phyloP scores from a whole-genome alignment of 1,139 yeast genomes.

The Geotrichum histeridarum region DNA sequence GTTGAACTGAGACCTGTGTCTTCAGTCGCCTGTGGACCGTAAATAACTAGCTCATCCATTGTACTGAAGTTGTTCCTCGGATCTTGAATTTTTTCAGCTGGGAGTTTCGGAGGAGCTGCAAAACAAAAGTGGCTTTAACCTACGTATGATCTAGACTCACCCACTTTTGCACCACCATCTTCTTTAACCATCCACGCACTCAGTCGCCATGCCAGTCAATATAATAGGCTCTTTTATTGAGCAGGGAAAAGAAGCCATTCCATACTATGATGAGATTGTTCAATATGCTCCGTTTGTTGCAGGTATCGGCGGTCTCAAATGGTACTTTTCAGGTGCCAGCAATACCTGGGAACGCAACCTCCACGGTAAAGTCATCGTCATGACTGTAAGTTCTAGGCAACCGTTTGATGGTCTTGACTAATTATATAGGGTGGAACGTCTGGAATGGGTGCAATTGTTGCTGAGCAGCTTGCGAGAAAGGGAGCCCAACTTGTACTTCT shows the following conservation, averaged over 20 bases:
- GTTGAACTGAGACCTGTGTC: constrained; percentile 9
- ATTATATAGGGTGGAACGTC: constrained; percentile 70
- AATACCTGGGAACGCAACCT: constrained; percentile 90
- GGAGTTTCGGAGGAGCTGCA: background rate
- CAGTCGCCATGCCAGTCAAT: constrained; percentile 67
- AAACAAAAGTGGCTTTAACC: background rate
- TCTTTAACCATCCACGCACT: background rate
- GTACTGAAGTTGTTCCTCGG: background rate
- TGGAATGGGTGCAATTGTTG: constrained; percentile 79
- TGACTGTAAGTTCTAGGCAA: constrained; percentile 40
- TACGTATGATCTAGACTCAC: background rate
- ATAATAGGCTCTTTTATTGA: constrained; percentile 58
- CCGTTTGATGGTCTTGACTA: background rate
- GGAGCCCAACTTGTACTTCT: constrained; percentile 87
- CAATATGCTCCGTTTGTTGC: constrained; percentile 50
- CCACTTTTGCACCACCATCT: background rate
- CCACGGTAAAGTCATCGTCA: constrained; percentile 81
- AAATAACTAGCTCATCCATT: constrained; percentile 31
- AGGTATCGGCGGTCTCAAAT: constrained; percentile 51
- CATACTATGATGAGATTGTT: constrained; percentile 61
- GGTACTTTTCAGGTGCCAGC: constrained; percentile 67
- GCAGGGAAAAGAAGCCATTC: constrained; percentile 71
- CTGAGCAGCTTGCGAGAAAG: constrained; percentile 60
- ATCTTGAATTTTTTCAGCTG: constrained; percentile 1
- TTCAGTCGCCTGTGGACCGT: constrained; percentile 25